Conservation (phyloP, 2,329 filamentous ascomycete genomes). For the Nothophaeocryptopus gaeumannii region DNA sequence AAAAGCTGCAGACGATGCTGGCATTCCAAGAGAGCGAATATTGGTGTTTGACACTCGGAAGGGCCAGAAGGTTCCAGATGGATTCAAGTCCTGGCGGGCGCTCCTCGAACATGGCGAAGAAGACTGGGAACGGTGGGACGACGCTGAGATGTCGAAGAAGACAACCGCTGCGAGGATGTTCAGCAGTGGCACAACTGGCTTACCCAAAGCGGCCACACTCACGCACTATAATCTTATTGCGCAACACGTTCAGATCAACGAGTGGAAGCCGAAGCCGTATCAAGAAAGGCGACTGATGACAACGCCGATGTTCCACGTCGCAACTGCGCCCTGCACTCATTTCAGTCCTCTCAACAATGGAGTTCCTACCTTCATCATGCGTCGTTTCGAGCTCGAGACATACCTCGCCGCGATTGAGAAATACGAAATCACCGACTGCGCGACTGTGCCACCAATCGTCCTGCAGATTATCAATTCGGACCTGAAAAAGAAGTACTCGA, state of each 20-base stretch:
- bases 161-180: constrained; percentile 53
- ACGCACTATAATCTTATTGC: constrained; percentile 58
- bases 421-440: constrained; percentile 66
- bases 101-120: constrained; percentile 45
- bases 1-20: constrained; percentile 39
- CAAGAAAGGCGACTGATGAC: constrained; percentile 41
- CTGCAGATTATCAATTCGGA: constrained; percentile 63
- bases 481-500: constrained; percentile 63
- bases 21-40: constrained; percentile 41
- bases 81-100: constrained; percentile 21
- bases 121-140: constrained; percentile 48
- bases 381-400: constrained; percentile 48
- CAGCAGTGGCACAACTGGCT: constrained; percentile 54
- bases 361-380: constrained; percentile 41
- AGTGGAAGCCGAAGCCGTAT: constrained; percentile 33
- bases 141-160: constrained; percentile 38
- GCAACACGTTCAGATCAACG: constrained; percentile 48
- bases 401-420: constrained; percentile 62
- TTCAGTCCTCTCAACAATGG: constrained; percentile 37
- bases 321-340: constrained; percentile 41
- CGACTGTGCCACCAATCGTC: constrained; percentile 71
- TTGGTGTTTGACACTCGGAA: constrained; percentile 39
- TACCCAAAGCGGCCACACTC: constrained; percentile 58
- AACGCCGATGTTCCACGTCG: constrained; percentile 52
- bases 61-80: constrained; percentile 26